Base-by-base conservation (phyloP, 1,284 basidiomycete species). In the Apiotrichum akiyoshidainum region DNA sequence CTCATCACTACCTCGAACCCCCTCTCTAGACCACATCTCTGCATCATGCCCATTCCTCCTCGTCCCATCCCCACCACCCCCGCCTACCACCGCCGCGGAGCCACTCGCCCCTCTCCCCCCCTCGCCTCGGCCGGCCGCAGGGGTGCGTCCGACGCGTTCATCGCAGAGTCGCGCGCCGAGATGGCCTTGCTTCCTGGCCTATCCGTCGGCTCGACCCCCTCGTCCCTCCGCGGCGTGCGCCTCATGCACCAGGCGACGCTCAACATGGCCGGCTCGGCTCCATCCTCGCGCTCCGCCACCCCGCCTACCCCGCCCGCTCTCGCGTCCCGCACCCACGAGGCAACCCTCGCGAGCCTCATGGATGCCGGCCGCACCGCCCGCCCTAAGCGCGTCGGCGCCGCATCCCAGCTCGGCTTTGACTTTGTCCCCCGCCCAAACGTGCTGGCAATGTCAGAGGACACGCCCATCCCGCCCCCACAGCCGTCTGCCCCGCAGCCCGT, bases 341-440 rank as follows among this genome's bases (percentile, higher is more conserved):
- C 60, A 19, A 53, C 60, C 16, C 54, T 65, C 22, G 40, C 50
- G 1, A 35, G 42, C 19, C 58, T 76, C 54, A 72, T 75, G 37
- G 58, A 57, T 21, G 71, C 26, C 26, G 61, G 39, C 68, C 66
- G 12, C 68, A 70, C 46, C 62, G 74, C 16, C 68, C 71, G 74
- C 16, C 68, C 71, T 49, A 70, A 71, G 57, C 62, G 71, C 42
- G 66, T 67, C 9, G 74, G 72, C 8, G 70, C 71, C 13, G 75
- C 75, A 11, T 66, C 68, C 0, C 61, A 69, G 0, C 56, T 76
- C 13, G 75, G 75, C 12, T 76, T 72, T 57, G 73, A 76, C 53
- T 70, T 75, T 26, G 65, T 76, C 16, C 60, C 70, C 31, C 73
- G 68, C 45, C 70, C 70, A 7, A 60, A 65, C 7, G 61, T 71